Base-by-base conservation (phyloP, 768 basidiomycete genomes). In the Baorangia bicolor region DNA sequence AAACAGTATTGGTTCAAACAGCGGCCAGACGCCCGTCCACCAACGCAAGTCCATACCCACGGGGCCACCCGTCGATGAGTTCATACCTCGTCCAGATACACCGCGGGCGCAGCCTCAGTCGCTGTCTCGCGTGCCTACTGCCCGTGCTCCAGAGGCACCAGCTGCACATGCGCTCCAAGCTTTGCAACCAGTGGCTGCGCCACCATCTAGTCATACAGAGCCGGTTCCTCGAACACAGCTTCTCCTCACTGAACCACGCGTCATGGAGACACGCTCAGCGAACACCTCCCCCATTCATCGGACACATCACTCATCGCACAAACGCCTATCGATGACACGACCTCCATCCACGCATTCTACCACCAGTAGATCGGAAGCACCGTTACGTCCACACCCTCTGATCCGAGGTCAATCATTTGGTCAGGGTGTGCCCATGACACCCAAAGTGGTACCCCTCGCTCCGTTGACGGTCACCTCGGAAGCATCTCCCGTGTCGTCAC, bases 401-500 rank as follows among this genome's bases (percentile, higher is more conserved):
- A 90, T 91, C 59, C 85, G 89, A 52, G 88, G 87, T 10, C 79
- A 85, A 58, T 88, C 88, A 0, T 83, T 80, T 55, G 83, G 86
- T 7, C 77, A 73, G 41, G 69, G 69, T 39, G 49, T 66, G 25
- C 58, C 67, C 2, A 65, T 68, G 54, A 55, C 72, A 49, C 63
- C 72, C 51, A 76, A 82, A 66, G 81, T 82, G 39, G 72, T 77
- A 4, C 71, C 74, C 74, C 74, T 87, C 14, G 75, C 81, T 10
- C 86, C 88, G 34, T 76, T 90, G 49, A 83, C 84, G 2, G 79
- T 85, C 41, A 80, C 82, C 10, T 75, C 81, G 20, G 81, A 82
- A 56, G 69, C 74, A 57, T 77, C 78, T 10, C 71, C 76, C 28
- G 74, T 77, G 4, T 72, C 81, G 3, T 73, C 80, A 16, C 74